Evolutionary conservation across 2,329 filamentous ascomycete genomes (phyloP).

Genomic region (Paecilomyces sp.): DNA sequence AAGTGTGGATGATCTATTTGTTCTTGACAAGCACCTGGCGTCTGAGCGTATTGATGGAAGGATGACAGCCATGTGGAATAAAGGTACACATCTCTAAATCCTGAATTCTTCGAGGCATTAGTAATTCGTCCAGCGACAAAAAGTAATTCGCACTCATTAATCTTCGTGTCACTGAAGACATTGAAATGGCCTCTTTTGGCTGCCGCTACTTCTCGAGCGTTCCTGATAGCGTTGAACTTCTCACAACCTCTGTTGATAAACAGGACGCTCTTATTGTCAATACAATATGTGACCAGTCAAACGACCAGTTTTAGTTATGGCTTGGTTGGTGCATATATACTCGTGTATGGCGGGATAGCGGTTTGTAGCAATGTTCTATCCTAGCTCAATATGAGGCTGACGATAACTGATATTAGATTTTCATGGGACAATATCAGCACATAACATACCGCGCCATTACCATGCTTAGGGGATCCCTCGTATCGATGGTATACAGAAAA

Average conservation of each 20-base stretch:
- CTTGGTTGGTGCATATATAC: slow-evolving; percentile 35
- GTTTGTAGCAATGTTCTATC: slow-evolving; percentile 15
- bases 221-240: slow-evolving; percentile 29
- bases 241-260: slow-evolving; percentile 32
- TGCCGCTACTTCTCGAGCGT: slow-evolving; percentile 23
- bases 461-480: slow-evolving; percentile 35
- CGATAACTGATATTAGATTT: slow-evolving; percentile 16
- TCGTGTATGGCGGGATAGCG: slow-evolving; percentile 37
- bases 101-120: too few species aligned
- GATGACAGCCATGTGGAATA: slow-evolving; percentile 34
- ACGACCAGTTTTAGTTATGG: slow-evolving; percentile 34
- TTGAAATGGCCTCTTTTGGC: slow-evolving; percentile 27
- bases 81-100: slow-evolving; percentile 20
- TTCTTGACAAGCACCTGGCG: slow-evolving; percentile 38
- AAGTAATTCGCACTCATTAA: slow-evolving; percentile 20
- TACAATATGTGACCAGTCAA: slow-evolving; percentile 16
- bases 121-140: slow-evolving; percentile 13
- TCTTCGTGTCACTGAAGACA: slow-evolving; percentile 21
- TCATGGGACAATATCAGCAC: slow-evolving; percentile 36
- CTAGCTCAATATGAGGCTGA: neutral
- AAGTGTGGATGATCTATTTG: slow-evolving; percentile 8
- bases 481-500: slow-evolving; percentile 47
- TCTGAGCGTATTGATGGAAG: slow-evolving; percentile 33
- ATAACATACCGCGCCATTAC: slow-evolving; percentile 36
- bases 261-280: slow-evolving; percentile 26